Base-by-base conservation (phyloP, 306 rosid genomes). In the Cucurbita pepo region DNA sequence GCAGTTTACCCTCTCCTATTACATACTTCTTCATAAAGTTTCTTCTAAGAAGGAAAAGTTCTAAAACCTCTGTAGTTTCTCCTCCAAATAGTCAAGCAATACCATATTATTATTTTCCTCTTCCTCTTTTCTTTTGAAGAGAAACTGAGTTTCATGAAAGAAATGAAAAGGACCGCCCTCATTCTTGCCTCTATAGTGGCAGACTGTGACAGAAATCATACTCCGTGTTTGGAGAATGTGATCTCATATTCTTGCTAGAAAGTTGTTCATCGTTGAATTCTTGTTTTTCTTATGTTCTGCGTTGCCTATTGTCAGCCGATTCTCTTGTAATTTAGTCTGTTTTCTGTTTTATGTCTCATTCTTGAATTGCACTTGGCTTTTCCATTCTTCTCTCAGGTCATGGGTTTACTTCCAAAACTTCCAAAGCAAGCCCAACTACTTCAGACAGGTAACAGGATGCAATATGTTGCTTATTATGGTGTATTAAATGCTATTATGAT, bases 391-490 rank as follows among this genome's bases (percentile, higher is more conserved):
- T 48, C 52, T 45, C 86, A 95, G 99, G 82, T 95, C 71, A 95
- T 95, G 95, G 81, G 61, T 43, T 81, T 90, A 76, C 89, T 95
- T 78, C 86, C 96, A 37, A 88, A 86, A 79, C 91, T 95, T 75
- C 96, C 96, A 54, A 91, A 77, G 75, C 96, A 91, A 77, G 90
- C 92, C 73, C 97, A 89, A 77, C 86, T 95, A 74, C 95, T 95
- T 75, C 99, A 95, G 90, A 95, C 99, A 67, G 99, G 99, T 95
- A 84, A 69, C 73, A 51, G 4, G 30, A 50, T 16, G 22, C 16
- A 2, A 30, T 47, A 9, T 69, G 74, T 51, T 50, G 9, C 22
- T 51, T 71, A 8, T 22, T 52, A 22, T 41, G 63, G 12, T 47
- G 57, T 21, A 67, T 25, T 41, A 63, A 41, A 64, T 41, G 71